A percentile compares a stretch with the other conserved stretches of the same genome.
Conservation (phyloP, 129 eudicot genomes). For the Kitagawia praeruptora region DNA sequence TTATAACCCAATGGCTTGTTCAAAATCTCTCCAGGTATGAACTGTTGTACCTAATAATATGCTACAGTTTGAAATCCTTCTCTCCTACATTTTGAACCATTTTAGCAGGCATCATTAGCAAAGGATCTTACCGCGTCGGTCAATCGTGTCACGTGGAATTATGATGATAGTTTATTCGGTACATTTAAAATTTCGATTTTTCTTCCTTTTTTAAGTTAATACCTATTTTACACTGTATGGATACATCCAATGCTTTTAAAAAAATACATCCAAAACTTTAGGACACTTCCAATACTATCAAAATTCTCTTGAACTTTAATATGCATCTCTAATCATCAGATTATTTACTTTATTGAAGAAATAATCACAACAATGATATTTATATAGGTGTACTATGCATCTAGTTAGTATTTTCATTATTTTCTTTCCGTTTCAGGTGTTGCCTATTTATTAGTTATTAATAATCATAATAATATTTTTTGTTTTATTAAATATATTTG, state of each 20-base stretch:
- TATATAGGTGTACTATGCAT: background rate
- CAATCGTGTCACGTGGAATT: conserved; percentile 67
- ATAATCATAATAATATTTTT: too few relatives aligned
- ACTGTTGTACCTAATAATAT: background rate
- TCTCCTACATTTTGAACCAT: background rate
- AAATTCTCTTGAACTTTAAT: background rate
- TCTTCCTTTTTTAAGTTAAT: too few relatives aligned
- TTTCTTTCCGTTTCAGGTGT: conserved; percentile 36
- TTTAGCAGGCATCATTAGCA: conserved; percentile 12
- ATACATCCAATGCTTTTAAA: too few relatives aligned
- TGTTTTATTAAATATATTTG: too few relatives aligned
- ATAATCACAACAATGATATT: too few relatives aligned
- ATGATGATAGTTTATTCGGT: conserved; percentile 53
- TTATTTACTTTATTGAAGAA: too few relatives aligned
- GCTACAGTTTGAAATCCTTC: background rate
- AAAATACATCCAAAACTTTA: too few relatives aligned
- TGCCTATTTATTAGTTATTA: too few relatives aligned
- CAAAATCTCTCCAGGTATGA: conserved; percentile 44
- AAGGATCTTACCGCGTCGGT: conserved; percentile 23
- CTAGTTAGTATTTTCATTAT: too few relatives aligned
- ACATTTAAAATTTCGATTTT: background rate
- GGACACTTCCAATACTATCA: background rate
- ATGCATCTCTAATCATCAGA: too few relatives aligned
- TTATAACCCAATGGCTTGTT: conserved; percentile 31
- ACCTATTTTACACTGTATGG: too few relatives aligned